Evolutionary conservation across 306 rosid genomes (phyloP).

Genomic region (Casuarina equisetifolia): DNA sequence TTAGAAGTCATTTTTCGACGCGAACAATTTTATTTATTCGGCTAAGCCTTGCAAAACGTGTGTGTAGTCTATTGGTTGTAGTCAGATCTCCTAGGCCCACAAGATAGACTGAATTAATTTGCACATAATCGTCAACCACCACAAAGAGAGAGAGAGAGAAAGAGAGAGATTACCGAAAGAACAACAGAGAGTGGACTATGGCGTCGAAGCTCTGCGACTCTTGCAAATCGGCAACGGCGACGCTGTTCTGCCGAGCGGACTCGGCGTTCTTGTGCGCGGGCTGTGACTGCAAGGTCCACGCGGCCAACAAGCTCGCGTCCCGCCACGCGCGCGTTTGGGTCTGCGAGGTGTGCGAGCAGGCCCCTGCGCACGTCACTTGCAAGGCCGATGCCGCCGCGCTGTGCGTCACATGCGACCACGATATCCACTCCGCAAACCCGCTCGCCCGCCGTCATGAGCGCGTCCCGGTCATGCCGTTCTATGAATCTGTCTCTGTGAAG

Average conservation of each 20-base stretch:
- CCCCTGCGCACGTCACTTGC: conserved; percentile 88
- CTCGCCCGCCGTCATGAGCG: conserved; percentile 94
- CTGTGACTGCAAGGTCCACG: conserved; percentile 76
- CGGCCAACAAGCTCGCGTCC: conserved; percentile 92
- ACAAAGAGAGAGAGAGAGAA: conserved; percentile 3
- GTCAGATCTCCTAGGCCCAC: conserved; percentile 56
- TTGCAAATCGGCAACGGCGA: conserved; percentile 78
- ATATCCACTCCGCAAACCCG: conserved; percentile 91
- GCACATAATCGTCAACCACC: background rate
- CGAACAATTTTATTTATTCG: conserved; percentile 16
- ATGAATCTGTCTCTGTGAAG: conserved; percentile 39
- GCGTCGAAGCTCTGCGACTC: conserved; percentile 96
- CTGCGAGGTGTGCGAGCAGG: conserved; percentile 93
- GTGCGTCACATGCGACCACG: conserved; percentile 84
- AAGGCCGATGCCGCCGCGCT: conserved; percentile 95
- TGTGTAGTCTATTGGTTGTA: background rate
- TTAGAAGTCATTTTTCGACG: background rate
- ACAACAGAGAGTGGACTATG: conserved; percentile 34
- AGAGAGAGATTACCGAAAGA: background rate
- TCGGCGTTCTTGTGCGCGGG: conserved; percentile 77
- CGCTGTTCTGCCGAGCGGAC: conserved; percentile 88
- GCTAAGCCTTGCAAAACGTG: conserved; percentile 57
- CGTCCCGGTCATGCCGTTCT: conserved; percentile 56
- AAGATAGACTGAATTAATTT: conserved; percentile 33
- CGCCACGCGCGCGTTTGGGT: conserved; percentile 87